Evolutionary conservation across 1,139 yeast species (phyloP).

Genomic region (Saccharomycopsis hybrid): DNA sequence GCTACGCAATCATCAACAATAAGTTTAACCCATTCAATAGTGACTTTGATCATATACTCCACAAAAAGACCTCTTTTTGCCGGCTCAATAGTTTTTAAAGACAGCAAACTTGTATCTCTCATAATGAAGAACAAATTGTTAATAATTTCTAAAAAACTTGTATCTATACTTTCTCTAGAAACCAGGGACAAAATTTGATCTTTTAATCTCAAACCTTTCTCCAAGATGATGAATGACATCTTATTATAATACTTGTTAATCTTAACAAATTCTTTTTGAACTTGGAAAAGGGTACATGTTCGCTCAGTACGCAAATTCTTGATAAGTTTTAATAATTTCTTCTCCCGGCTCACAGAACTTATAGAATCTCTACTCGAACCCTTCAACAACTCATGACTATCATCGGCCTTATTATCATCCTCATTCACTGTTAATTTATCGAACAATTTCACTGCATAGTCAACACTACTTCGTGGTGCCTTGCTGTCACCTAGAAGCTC

Average conservation of each 20-base stretch:
- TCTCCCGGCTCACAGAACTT: background rate
- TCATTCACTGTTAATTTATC: slow-evolving; percentile 2
- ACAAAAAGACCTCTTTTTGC: slow-evolving; percentile 64
- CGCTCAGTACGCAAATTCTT: slow-evolving; percentile 40
- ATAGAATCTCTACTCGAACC: too few relatives aligned
- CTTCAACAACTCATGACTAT: too few relatives aligned
- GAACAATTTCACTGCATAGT: slow-evolving; percentile 7
- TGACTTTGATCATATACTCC: slow-evolving; percentile 63
- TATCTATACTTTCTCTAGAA: background rate
- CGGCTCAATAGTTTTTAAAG: slow-evolving; percentile 59
- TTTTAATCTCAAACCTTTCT: slow-evolving; percentile 31
- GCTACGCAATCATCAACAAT: slow-evolving; percentile 94
- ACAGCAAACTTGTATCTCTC: slow-evolving; percentile 75
- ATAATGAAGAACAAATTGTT: slow-evolving; percentile 76
- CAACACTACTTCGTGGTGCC: slow-evolving; percentile 1
- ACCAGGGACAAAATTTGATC: slow-evolving; percentile 6
- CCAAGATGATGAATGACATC: slow-evolving; percentile 62
- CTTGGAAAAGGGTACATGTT: slow-evolving; percentile 65
- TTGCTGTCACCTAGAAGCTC: background rate
- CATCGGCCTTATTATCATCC: background rate
- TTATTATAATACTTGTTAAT: slow-evolving; percentile 64
- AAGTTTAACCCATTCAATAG: slow-evolving; percentile 88
- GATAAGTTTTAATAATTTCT: slow-evolving; percentile 7
- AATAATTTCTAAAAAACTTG: slow-evolving; percentile 46
- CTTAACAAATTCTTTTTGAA: slow-evolving; percentile 67